A percentile compares a stretch with the other conserved stretches of the same genome.
phyloP scores from a whole-genome alignment of 257 asterid genomes.

The Solanum corneliomulleri region DNA sequence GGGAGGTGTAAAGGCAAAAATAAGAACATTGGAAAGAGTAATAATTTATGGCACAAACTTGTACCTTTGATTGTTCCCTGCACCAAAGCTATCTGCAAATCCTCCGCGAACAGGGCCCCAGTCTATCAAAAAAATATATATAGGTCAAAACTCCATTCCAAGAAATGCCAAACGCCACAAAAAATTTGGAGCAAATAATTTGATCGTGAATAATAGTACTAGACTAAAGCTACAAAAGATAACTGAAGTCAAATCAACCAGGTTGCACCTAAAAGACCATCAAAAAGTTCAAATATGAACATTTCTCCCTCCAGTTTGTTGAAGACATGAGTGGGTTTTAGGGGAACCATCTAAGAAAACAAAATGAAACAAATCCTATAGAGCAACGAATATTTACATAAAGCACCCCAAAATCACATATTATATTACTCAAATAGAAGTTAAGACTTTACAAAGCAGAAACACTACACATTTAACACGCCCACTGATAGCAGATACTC shows the following conservation, averaged over 20 bases:
- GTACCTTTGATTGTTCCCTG: conserved; percentile 68
- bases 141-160: not conserved
- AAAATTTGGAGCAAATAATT: not conserved
- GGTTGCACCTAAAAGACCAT: not conserved
- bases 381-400: not conserved
- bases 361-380: not conserved
- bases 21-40: not conserved
- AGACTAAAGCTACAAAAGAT: not conserved
- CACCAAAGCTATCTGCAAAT: conserved; percentile 38
- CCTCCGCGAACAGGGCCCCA: conserved; percentile 84
- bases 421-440: not conserved
- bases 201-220: not conserved
- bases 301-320: not conserved
- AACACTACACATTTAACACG: not conserved
- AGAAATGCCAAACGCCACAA: not conserved
- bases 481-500: not conserved
- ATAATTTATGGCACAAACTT: not conserved
- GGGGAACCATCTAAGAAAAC: not conserved
- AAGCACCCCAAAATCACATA: not conserved
- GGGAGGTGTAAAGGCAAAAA: not conserved
- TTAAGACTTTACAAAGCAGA: not conserved
- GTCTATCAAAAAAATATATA: conserved; percentile 28
- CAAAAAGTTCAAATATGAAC: not conserved
- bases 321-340: not conserved
- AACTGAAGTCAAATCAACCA: not conserved